A percentile compares a stretch with the other conserved stretches of the same genome.
Evolutionary conservation across 2,329 filamentous ascomycete species (phyloP).

Genomic region (Botryotinia narcissicola): DNA sequence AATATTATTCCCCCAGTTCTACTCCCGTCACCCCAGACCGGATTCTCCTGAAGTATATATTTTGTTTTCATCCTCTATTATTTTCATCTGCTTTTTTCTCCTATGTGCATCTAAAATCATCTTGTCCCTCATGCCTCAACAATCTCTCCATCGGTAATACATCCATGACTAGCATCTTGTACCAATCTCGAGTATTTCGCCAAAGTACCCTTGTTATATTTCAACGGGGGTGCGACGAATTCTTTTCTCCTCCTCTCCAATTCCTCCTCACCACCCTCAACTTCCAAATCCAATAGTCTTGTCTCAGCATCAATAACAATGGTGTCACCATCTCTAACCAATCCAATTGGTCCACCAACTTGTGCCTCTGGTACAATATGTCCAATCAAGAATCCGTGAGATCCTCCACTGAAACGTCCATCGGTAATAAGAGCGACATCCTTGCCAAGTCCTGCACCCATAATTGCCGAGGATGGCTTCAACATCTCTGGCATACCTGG

Average conservation of each 20-base stretch:
- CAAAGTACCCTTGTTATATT: constrained; percentile 57
- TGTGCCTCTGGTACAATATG: constrained; percentile 62
- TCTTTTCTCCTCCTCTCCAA: constrained; percentile 46
- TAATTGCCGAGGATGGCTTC: constrained; percentile 69
- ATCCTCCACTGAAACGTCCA: constrained; percentile 59
- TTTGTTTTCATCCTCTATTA: neutral
- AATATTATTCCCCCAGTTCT: neutral
- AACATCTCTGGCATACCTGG: constrained; percentile 75
- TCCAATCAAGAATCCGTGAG: constrained; percentile 60
- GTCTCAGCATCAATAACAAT: constrained; percentile 60
- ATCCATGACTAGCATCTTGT: constrained; percentile 56
- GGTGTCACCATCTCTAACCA: constrained; percentile 57
- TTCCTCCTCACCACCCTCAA: constrained; percentile 41
- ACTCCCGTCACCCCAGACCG: neutral
- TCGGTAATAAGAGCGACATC: constrained; percentile 73
- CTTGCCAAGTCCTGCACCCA: constrained; percentile 68
- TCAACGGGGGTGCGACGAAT: constrained; percentile 52
- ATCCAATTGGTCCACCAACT: constrained; percentile 57
- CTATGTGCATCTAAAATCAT: too few relatives aligned
- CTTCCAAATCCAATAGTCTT: constrained; percentile 51
- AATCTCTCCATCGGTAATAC: constrained; percentile 51
- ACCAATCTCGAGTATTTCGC: constrained; percentile 57
- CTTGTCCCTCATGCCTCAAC: constrained; percentile 12
- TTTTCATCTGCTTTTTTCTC: neutral
- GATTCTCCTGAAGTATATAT: neutral